A percentile compares a stretch with the other conserved stretches of the same genome.
Conservation (phyloP, 116 monocot genomes). For the Papilionanthe hybrid region DNA sequence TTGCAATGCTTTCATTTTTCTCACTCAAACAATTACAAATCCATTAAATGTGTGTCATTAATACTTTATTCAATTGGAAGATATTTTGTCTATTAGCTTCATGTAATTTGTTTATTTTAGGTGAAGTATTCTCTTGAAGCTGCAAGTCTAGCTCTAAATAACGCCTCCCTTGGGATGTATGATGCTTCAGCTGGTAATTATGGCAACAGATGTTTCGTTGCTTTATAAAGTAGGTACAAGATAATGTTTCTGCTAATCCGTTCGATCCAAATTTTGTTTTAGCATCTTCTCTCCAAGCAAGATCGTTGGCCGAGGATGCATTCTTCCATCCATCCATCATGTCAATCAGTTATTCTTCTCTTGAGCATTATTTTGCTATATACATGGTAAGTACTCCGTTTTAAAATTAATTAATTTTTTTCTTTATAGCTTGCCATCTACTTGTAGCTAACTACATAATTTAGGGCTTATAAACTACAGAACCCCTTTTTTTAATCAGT, state of each 20-base stretch:
- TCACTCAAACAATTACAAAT: too few relatives aligned
- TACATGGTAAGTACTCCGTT: conserved; percentile 68
- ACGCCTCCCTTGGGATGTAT: conserved; percentile 58
- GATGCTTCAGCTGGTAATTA: conserved; percentile 70
- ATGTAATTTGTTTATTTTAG: conserved; percentile 27
- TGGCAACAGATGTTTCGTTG: not conserved
- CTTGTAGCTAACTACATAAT: too few relatives aligned
- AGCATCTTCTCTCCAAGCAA: conserved; percentile 74
- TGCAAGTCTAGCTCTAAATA: conserved; percentile 52
- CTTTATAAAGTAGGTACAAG: not conserved
- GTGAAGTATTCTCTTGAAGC: conserved; percentile 86
- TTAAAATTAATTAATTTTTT: not conserved
- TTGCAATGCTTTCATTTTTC: not conserved
- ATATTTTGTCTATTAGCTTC: not conserved
- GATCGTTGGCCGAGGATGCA: conserved; percentile 89
- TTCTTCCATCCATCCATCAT: conserved; percentile 96
- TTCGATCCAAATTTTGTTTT: not conserved
- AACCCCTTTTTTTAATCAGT: too few relatives aligned
- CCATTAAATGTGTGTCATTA: too few relatives aligned
- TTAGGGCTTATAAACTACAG: too few relatives aligned
- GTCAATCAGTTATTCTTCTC: conserved; percentile 93
- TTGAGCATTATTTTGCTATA: conserved; percentile 89
- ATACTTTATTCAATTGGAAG: not conserved
- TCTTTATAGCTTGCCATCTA: not conserved
- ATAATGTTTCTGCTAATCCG: not conserved